Evolutionary conservation across 2,329 filamentous ascomycete genomes (phyloP), one percentile per base, ranked within the genome.

Genomic region (Aaosphaeria pasadenensis): DNA sequence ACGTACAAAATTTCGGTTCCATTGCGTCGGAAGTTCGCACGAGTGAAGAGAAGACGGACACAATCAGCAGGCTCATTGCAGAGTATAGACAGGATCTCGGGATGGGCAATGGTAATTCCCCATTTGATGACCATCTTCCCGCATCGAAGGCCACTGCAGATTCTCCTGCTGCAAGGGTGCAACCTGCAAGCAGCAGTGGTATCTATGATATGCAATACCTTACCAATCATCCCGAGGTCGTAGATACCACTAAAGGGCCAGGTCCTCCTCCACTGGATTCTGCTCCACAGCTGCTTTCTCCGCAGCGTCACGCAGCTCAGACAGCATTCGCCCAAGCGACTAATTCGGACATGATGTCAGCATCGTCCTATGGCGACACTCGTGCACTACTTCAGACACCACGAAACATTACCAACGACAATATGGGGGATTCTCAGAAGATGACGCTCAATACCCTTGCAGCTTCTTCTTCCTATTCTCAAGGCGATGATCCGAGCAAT

Each of bases 291-390:
- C 60, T 56, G 29, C 60, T 67, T 38, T 46, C 63, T 7, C 64
- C 66, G 31, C 50, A 61, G 39, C 57, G 58, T 36, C 50, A 55
- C 7, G 50, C 58, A 7, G 31, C 13, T 3, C 36, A 50, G 11
- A 50, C 48, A 17, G 9, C 44, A 3, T 35, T 51, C 24, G 45
- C 50, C 5, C 53, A 43, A 24, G 48, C 42, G n/a, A 55, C 54
- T 0, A 6, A 47, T 4, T 66, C 63, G 1, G 58, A 59, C 1
- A 48, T 63, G 35, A 58, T 64, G 36, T 64, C 64, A 6, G 48
- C 31, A 31, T 65, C 65, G 29, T 71, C 68, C 5, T 70, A 71
- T 44, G 68, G 64, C 30, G 64, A 70, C 43, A 71, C 67, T 13
- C 63, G 57, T 2, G 53, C 66, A 11, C 54, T 71, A 5, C 51